Conservation (phyloP, 352 stramenopile genomes). For the Phytophthora megakarya region DNA sequence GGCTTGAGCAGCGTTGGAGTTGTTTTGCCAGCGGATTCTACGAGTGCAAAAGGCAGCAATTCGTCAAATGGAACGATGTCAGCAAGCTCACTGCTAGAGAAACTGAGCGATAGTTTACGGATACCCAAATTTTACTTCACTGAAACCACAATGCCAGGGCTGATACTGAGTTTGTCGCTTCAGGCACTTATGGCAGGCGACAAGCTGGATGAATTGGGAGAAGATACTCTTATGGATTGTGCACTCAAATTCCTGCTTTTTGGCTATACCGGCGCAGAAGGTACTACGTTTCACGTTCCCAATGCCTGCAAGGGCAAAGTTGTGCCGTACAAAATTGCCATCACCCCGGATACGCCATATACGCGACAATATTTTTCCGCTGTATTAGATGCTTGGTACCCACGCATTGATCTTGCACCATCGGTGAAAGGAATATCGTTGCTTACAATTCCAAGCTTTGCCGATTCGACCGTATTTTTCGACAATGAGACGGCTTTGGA, state of each 20-base stretch:
- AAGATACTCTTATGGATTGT: conserved; percentile 48
- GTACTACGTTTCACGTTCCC: conserved; percentile 46
- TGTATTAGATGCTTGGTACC: conserved; percentile 60
- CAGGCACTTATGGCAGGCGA: conserved; percentile 51
- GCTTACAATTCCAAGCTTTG: conserved; percentile 57
- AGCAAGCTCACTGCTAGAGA: conserved; percentile 4
- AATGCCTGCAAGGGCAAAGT: conserved; percentile 53
- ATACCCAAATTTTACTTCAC: conserved; percentile 69
- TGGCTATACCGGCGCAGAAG: conserved; percentile 50
- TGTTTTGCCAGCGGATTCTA: conserved; percentile 13
- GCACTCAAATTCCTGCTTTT: conserved; percentile 54
- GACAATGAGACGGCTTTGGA: conserved; percentile 57
- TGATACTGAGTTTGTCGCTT: conserved; percentile 61
- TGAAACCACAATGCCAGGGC: conserved; percentile 64
- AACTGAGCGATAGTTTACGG: conserved; percentile 36
- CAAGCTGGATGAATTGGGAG: conserved; percentile 46
- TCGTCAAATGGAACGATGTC: conserved; percentile 22
- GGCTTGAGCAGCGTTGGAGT: conserved; percentile 29
- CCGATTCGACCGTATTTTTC: conserved; percentile 66
- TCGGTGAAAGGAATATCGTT: conserved; percentile 45
- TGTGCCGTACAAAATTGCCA: conserved; percentile 75
- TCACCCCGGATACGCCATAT: conserved; percentile 68
- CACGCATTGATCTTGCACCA: conserved; percentile 52
- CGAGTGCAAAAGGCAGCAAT: conserved; percentile 1
- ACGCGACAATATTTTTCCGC: conserved; percentile 67